phyloP scores from a whole-genome alignment of 2,329 filamentous ascomycete species.

The Camptophora hylomeconis region DNA sequence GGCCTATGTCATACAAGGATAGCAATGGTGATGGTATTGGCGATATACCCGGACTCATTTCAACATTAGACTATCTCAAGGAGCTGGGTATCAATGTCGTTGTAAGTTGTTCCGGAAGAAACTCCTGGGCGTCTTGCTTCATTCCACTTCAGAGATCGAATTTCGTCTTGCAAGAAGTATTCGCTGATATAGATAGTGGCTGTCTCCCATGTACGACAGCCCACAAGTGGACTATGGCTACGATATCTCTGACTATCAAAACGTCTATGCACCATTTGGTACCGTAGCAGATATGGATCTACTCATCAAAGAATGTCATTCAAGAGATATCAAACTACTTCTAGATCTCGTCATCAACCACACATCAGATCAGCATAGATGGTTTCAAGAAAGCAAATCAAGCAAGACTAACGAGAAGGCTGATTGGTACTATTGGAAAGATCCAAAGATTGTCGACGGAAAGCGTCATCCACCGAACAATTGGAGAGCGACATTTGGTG shows the following conservation, averaged over 20 bases:
- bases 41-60: slow-evolving; percentile 22
- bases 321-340: slow-evolving; percentile 55
- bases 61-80: slow-evolving; percentile 22
- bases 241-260: slow-evolving; percentile 55
- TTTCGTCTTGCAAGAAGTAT: too few relatives aligned
- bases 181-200: slow-evolving; percentile 21
- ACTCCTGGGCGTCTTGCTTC: too few relatives aligned
- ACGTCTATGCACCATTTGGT: slow-evolving; percentile 52
- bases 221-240: slow-evolving; percentile 58
- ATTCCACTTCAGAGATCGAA: too few relatives aligned
- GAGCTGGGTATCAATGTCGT: slow-evolving; percentile 22
- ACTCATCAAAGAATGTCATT: slow-evolving; percentile 46
- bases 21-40: slow-evolving; percentile 23
- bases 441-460: slow-evolving; percentile 42
- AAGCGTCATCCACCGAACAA: slow-evolving; percentile 47
- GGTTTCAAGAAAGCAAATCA: slow-evolving; percentile 43
- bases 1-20: slow-evolving; percentile 24
- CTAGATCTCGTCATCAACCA: slow-evolving; percentile 70
- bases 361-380: slow-evolving; percentile 46
- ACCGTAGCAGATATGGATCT: slow-evolving; percentile 52
- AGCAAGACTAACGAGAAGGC: slow-evolving; percentile 34
- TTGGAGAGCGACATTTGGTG: slow-evolving; percentile 31
- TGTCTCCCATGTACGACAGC: slow-evolving; percentile 47
- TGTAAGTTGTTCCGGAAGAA: too few relatives aligned
- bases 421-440: slow-evolving; percentile 56